phyloP scores from a whole-genome alignment of 1,284 basidiomycete species.

The Salmacisia buchloeana region DNA sequence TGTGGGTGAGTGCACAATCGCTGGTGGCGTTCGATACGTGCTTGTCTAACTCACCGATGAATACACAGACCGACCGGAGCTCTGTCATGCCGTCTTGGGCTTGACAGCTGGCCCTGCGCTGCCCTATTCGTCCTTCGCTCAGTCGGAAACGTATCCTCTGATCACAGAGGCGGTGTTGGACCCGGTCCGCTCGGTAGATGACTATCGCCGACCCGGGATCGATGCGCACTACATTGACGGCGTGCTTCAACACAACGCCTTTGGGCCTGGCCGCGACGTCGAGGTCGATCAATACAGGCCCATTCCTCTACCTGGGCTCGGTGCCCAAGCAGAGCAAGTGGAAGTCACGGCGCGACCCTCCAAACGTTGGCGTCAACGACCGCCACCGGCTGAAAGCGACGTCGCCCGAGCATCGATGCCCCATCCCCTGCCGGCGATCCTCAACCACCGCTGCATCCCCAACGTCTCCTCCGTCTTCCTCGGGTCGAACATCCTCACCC shows the following conservation, averaged over 20 bases:
- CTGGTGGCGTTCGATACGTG: neutral
- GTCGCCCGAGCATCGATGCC: slow-evolving; percentile 36
- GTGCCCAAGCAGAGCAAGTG: neutral
- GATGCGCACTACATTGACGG: slow-evolving; percentile 45
- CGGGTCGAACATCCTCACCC: slow-evolving; percentile 44
- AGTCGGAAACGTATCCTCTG: slow-evolving; percentile 28
- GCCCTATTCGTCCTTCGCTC: slow-evolving; percentile 26
- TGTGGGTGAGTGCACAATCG: slow-evolving; percentile 9
- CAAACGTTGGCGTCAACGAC: neutral
- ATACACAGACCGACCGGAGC: slow-evolving; percentile 20
- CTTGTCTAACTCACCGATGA: neutral
- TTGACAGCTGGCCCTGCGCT: slow-evolving; percentile 43
- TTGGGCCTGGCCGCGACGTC: slow-evolving; percentile 31
- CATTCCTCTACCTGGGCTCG: neutral
- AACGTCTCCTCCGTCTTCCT: slow-evolving; percentile 49
- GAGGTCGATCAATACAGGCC: neutral
- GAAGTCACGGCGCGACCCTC: neutral
- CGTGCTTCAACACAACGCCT: slow-evolving; percentile 49
- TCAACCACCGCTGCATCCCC: slow-evolving; percentile 48
- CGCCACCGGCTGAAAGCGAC: neutral
- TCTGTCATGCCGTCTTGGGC: slow-evolving; percentile 39
- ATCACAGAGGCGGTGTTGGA: slow-evolving; percentile 9
- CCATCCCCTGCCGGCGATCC: slow-evolving; percentile 46
- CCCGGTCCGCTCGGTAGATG: slow-evolving; percentile 7
- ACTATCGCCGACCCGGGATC: slow-evolving; percentile 13